Evolutionary conservation across 306 rosid species (phyloP).

Genomic region (Quercus ilex): DNA sequence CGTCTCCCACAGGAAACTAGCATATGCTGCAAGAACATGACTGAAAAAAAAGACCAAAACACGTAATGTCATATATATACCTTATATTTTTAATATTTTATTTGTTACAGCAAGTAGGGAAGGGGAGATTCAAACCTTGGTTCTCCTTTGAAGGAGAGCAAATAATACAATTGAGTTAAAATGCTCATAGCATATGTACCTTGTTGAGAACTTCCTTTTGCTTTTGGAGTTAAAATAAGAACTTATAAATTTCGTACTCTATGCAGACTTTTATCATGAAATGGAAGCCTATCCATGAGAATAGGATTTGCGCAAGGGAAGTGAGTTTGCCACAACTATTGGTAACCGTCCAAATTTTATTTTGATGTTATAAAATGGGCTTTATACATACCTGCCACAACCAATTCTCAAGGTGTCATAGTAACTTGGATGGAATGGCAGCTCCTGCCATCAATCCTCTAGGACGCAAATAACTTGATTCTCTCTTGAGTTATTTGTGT

Average conservation of each 20-base stretch:
- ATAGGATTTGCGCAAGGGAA: neutral
- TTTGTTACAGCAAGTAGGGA: no score
- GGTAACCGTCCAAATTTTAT: neutral
- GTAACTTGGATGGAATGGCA: neutral
- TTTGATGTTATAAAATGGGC: neutral
- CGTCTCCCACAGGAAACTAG: conserved; percentile 77
- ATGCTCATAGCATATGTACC: neutral
- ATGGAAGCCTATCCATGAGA: neutral
- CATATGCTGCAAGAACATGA: conserved; percentile 72
- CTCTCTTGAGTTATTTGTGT: neutral
- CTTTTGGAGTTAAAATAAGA: neutral
- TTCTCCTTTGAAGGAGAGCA: no score
- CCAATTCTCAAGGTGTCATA: neutral
- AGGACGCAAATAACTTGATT: neutral
- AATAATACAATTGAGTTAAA: no score
- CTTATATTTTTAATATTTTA: no score
- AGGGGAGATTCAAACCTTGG: no score
- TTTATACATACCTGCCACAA: neutral
- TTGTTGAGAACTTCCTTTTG: neutral
- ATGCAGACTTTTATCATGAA: neutral
- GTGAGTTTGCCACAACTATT: neutral
- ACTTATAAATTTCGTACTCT: neutral
- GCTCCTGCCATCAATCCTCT: neutral
- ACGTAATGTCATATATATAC: neutral
- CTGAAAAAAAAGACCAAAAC: conserved; percentile 35